These are phyloP conservation scores for Linanthus parryae DNA, from an alignment of 148 eudicot species.

Conservation along the genomic window DNA sequence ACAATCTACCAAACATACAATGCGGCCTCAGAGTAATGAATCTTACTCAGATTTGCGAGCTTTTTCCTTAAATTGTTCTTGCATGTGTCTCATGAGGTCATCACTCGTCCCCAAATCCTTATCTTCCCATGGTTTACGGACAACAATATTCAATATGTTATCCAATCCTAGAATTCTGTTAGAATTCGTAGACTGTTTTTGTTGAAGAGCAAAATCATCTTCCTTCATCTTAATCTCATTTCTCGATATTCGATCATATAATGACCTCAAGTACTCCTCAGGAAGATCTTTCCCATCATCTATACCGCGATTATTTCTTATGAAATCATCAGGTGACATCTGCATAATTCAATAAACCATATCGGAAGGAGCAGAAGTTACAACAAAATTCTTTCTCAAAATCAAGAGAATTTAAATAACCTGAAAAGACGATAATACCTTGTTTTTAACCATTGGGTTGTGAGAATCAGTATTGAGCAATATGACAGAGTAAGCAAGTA, in stretches of 20 bases:
- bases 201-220: slow-evolving; percentile 66
- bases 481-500: slow-evolving; percentile 98
- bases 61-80: slow-evolving; percentile 95
- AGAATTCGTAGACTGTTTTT: slow-evolving; percentile 70
- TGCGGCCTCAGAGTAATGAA: slow-evolving; percentile 5
- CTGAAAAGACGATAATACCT: no score
- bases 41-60: slow-evolving; percentile 99
- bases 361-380: slow-evolving; percentile 6
- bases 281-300: slow-evolving; percentile 98
- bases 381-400: slow-evolving; percentile 1
- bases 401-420: no score
- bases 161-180: slow-evolving; percentile 88
- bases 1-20: no score
- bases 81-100: slow-evolving; percentile 95
- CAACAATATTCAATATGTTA: slow-evolving; percentile 84
- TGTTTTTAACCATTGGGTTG: slow-evolving; percentile 92
- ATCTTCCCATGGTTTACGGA: slow-evolving; percentile 82
- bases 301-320: slow-evolving; percentile 95
- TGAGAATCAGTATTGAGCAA: slow-evolving; percentile 99
- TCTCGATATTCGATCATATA: slow-evolving; percentile 85
- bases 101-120: slow-evolving; percentile 75
- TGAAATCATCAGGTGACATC: slow-evolving; percentile 98
- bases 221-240: slow-evolving; percentile 98
- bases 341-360: slow-evolving; percentile 23
- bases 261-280: slow-evolving; percentile 83